Evolutionary conservation across 371 early-diverging fungal species (phyloP), one percentile per base, ranked within the genome.

Genomic region (Mucor ambiguus): DNA sequence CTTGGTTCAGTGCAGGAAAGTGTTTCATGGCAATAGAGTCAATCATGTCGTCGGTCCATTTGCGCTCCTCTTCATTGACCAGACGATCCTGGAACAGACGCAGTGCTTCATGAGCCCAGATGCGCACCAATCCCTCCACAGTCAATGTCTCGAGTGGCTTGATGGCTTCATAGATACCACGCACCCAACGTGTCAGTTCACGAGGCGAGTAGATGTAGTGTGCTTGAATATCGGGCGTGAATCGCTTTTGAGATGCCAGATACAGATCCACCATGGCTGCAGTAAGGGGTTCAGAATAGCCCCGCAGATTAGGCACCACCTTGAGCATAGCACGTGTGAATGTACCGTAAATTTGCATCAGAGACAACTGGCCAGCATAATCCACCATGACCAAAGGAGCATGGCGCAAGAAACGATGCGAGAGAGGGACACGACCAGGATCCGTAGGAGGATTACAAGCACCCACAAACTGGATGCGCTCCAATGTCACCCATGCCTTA

Each of bases 371-470:
- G 60, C 96, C 97, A 29, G 99, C 98, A 75, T 99, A 99, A 72
- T 98, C 99, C 4, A 99, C 99, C 93, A 98, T 91, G 29, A 98
- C 91, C 58, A 99, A 80, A 35, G 99, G 97, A 18, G 97, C 94
- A 69, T 98, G 97, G 24, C 98, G 91, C 67, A 99, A 80, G 92
- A 97, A 98, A 74, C 99, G 89, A 65, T 92, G 96, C 38, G 95
- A 91, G 55, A 99, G 79, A 20, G 95, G 96, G 4, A 97, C 94
- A 77, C 99, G 95, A 56, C 99, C 99, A 38, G 98, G 96, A 81
- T 99, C 99, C 0, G 98, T 98, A 1, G 99, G 99, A 56, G 99
- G 99, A 69, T 99, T 99, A 84, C 99, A 98, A 16, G 99, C 99
- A 64, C 99, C 99, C 14, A 98, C 98, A 79, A 99, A 97, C 79